Base-by-base conservation (phyloP, 2,329 filamentous ascomycete species). In the Penicillium sclerotigenum region DNA sequence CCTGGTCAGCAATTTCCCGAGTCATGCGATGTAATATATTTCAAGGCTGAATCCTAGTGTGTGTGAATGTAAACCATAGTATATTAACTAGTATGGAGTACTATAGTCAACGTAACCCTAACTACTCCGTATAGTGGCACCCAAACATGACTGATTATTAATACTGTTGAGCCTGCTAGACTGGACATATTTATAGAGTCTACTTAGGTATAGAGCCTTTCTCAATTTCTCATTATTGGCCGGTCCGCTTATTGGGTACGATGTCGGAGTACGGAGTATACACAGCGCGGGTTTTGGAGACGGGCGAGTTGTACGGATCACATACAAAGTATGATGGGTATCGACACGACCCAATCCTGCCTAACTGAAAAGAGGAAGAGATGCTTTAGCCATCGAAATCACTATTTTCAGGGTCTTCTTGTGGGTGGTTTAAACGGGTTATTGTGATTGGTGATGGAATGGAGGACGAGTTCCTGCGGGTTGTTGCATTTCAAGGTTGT, bases 31-130 rank as follows among this genome's bases (percentile, higher is more conserved):
- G 20, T 18, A 18, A 36, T 38, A 48, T 8, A 54, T 49, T 49
- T 38, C 53, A 55, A 34, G 53, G 53, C 53, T 46, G 53, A 52
- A 42, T 26, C 8, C 52, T 13, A 13, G 28, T 10, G 33, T 13
- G 22, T 24, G 29, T 14, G 14, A n/a, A 31, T 20, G 18, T 37
- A 13, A 24, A 24, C 10, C 22, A 26, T 34, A 20, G 24, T n/a
- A n/a, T n/a, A n/a, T n/a, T n/a, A n/a, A n/a, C n/a, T n/a, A n/a
- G n/a, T n/a, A n/a, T n/a, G n/a, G n/a, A n/a, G n/a, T n/a, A 24
- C 10, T 16, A 26, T 34, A 20, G 24, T n/a, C 24, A 47, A 36
- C 14, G 22, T 22, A 31, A 20, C 26, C 41, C 31, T 31, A 36
- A 46, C 14, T 47, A n/a, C 43, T 22, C 28, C 18, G 13, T 22